A percentile compares a stretch with the other conserved stretches of the same genome.
These are phyloP conservation scores for Phlebiopsis flavidoalba DNA, from an alignment of 768 basidiomycete genomes.

Conservation along the genomic window DNA sequence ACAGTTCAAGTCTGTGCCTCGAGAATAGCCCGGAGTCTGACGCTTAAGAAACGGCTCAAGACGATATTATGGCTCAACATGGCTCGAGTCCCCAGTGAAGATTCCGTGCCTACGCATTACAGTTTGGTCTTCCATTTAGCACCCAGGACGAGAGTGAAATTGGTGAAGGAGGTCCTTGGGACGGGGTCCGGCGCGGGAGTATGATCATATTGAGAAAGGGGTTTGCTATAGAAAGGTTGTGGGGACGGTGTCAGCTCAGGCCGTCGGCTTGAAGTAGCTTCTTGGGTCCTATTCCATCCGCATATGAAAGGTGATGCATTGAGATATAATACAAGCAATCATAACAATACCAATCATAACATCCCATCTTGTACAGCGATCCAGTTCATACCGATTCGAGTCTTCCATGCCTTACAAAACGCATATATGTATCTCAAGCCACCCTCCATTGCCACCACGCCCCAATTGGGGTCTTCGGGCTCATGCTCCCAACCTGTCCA, in stretches of 20 bases:
- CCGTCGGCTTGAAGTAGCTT: no score
- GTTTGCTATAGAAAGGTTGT: constrained; percentile 4
- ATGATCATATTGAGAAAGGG: constrained; percentile 12
- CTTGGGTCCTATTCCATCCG: no score
- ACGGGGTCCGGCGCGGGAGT: constrained; percentile 25
- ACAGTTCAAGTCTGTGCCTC: constrained; percentile 38
- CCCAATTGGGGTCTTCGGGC: constrained; percentile 23
- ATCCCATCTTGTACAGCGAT: not conserved
- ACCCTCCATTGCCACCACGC: constrained; percentile 18
- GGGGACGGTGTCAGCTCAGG: constrained; percentile 1
- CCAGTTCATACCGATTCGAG: not conserved
- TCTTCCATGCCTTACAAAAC: not conserved
- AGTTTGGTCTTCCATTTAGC: no score
- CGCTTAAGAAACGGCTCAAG: constrained; percentile 23
- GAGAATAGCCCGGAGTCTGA: constrained; percentile 13
- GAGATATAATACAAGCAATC: no score
- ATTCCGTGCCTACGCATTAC: no score
- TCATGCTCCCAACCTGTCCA: constrained; percentile 53
- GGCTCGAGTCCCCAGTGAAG: constrained; percentile 49
- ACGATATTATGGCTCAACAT: constrained; percentile 54
- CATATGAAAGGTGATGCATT: no score
- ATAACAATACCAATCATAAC: not conserved
- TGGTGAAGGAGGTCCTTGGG: constrained; percentile 46
- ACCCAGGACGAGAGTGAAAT: constrained; percentile 42
- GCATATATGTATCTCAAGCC: not conserved